Conservation (phyloP, 2,329 filamentous ascomycete genomes). For the Aspergillus ustus region DNA sequence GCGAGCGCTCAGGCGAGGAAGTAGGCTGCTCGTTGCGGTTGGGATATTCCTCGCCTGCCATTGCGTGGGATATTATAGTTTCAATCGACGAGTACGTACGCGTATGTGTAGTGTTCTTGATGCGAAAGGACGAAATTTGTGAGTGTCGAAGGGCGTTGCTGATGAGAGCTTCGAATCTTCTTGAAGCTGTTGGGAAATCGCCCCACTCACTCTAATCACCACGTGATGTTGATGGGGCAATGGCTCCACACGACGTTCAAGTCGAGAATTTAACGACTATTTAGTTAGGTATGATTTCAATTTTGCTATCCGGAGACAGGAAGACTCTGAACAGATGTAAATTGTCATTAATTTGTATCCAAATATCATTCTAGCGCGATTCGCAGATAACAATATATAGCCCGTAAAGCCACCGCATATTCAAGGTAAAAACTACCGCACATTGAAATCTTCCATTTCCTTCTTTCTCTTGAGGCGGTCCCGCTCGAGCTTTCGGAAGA, state of each 20-base stretch:
- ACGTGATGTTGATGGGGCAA: conserved; percentile 33
- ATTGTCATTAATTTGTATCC: neutral
- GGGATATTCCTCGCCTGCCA: conserved; percentile 32
- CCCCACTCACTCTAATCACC: conserved; percentile 31
- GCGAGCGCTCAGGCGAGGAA: conserved; percentile 22
- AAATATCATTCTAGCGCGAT: neutral
- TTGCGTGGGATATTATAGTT: conserved; percentile 27
- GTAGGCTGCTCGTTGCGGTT: conserved; percentile 19
- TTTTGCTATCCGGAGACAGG: neutral
- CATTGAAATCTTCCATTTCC: conserved; percentile 42
- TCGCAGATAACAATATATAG: neutral
- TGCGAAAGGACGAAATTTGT: conserved; percentile 5
- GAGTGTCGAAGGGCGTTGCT: conserved; percentile 11
- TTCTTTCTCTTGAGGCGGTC: conserved; percentile 63
- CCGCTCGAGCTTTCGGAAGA: conserved; percentile 69
- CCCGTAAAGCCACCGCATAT: neutral
- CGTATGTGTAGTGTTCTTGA: neutral
- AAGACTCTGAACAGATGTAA: neutral
- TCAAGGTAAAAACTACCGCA: conserved; percentile 14
- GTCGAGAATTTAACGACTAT: neutral
- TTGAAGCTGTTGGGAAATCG: conserved; percentile 40
- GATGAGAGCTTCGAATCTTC: conserved; percentile 14
- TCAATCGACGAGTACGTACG: neutral
- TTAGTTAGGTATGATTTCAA: neutral
- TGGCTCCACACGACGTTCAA: neutral